Percentiles rank a stretch among this genome's conserved stretches.
Conservation (phyloP, 176 grass and related monocot genomes). For the Aechmea fasciata region DNA sequence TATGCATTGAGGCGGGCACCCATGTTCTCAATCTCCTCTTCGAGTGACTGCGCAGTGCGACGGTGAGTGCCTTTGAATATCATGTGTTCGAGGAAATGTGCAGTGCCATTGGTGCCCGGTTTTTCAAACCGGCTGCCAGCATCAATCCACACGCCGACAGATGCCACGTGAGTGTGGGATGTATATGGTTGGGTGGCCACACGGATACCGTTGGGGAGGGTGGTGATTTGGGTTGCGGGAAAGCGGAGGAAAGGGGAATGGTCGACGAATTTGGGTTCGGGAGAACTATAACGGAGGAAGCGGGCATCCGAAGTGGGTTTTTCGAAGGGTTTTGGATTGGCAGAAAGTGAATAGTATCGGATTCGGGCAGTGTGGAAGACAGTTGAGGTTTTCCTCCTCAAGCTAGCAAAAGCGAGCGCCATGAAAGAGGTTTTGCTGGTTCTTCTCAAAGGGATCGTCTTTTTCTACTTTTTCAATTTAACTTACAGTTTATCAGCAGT, state of each 20-base stretch:
- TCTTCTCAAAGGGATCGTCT: not conserved
- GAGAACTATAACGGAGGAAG: conserved; percentile 67
- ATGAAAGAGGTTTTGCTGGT: conserved; percentile 3
- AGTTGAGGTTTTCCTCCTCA: conserved; percentile 5
- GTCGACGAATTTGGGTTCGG: conserved; percentile 37
- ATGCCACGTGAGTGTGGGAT: conserved; percentile 54
- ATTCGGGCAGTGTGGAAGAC: not conserved
- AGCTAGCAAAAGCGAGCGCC: conserved; percentile 8
- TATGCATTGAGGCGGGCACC: conserved; percentile 86
- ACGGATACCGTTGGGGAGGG: conserved; percentile 66
- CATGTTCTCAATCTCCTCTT: conserved; percentile 94
- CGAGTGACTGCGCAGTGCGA: conserved; percentile 53
- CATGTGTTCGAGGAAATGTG: conserved; percentile 99
- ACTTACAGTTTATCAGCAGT: not conserved
- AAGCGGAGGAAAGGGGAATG: conserved; percentile 61
- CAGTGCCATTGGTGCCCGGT: conserved; percentile 82
- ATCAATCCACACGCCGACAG: conserved; percentile 88
- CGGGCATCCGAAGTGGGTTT: conserved; percentile 28
- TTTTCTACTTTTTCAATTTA: not conserved
- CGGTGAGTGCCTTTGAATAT: conserved; percentile 87
- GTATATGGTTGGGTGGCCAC: conserved; percentile 68
- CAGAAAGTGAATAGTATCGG: conserved; percentile 23
- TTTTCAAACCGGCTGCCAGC: conserved; percentile 88
- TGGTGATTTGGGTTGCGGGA: conserved; percentile 50
- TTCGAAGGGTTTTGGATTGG: conserved; percentile 22